phyloP scores from a whole-genome alignment of 495 filamentous ascomycete species.

The Neurospora sublineolata region DNA sequence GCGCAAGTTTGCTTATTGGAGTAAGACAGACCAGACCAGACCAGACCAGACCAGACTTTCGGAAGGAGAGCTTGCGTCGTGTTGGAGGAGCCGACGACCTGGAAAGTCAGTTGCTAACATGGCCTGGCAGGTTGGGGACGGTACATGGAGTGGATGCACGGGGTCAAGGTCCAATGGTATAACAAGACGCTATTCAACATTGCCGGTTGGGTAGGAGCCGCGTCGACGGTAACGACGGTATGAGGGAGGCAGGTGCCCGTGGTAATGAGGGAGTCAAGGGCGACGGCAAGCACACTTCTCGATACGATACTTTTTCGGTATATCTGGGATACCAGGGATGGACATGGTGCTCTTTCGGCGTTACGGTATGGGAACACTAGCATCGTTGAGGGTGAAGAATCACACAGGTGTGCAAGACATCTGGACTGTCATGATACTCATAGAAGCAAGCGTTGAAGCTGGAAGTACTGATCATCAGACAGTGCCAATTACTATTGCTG shows the following conservation, averaged over 20 bases:
- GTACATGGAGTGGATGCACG: constrained; percentile 48
- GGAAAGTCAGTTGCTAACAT: constrained; percentile 8
- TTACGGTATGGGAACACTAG: neutral
- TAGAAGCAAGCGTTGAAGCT: neutral
- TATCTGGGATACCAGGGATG: neutral
- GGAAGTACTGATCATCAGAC: neutral
- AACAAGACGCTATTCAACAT: constrained; percentile 48
- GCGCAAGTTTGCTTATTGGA: constrained; percentile 90
- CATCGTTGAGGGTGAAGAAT: neutral
- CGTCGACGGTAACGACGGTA: constrained; percentile 59
- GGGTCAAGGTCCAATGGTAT: constrained; percentile 40
- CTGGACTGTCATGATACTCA: neutral
- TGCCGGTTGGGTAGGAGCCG: constrained; percentile 57
- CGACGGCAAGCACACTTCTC: neutral
- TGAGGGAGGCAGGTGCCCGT: constrained; percentile 25
- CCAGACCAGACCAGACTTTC: neutral
- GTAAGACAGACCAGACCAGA: constrained; percentile 38
- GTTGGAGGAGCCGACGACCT: too few relatives aligned
- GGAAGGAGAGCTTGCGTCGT: neutral
- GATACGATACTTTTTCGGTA: neutral
- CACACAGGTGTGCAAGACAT: neutral
- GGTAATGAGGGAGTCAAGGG: neutral
- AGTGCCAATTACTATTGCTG: neutral
- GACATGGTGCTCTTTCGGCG: neutral
- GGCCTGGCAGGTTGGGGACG: constrained; percentile 37